Evolutionary conservation across 345 rosid species (phyloP), one percentile per base, ranked within the genome.

Genomic region (Linum tenue): DNA sequence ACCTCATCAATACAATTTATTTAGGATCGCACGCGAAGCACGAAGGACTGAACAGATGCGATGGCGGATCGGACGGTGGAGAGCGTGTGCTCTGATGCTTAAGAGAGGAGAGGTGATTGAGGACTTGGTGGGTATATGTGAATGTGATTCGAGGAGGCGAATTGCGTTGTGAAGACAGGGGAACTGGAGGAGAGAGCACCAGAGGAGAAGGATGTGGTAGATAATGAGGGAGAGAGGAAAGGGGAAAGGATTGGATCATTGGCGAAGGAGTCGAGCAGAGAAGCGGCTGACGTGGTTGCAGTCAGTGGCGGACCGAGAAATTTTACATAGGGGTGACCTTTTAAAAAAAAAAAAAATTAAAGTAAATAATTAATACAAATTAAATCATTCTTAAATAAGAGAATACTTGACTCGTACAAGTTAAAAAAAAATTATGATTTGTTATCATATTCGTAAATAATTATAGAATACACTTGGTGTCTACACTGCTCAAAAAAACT

Each of bases 181-280:
- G 97, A 91, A 64, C 99, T 96, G 60, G 99, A 88, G 58, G 99
- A 87, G 66, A 94, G 95, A 9, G 97, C 97, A 11, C 96, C 89
- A 38, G 96, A 85, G 71, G 96, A 94, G 81, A 94, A 94, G 15
- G 97, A 73, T 38, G 90, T 74, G 76, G 97, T 82, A 53, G 99
- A 94, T 78, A 94, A 94, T 48, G 95, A 81, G 1, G 92, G 58
- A 22, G 97, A 94, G 51, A 94, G 97, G 70, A 94, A 94, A 14
- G 95, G 80, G 36, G 96, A 70, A 69, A 94, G 92, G 31, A 85
- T 64, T 0, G 90, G 92, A 60, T 94, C 96, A 37, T 63, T 76
- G 62, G 97, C 80, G 71, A 94, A 81, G 53, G 92, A 77, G 61
- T 88, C 95, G 0, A 94, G 68, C 0, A 94, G 86, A 1, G 90